Evolutionary conservation across 352 stramenopile genomes (phyloP), one percentile per base, ranked within the genome.

Genomic region (Phytophthora kernoviae): DNA sequence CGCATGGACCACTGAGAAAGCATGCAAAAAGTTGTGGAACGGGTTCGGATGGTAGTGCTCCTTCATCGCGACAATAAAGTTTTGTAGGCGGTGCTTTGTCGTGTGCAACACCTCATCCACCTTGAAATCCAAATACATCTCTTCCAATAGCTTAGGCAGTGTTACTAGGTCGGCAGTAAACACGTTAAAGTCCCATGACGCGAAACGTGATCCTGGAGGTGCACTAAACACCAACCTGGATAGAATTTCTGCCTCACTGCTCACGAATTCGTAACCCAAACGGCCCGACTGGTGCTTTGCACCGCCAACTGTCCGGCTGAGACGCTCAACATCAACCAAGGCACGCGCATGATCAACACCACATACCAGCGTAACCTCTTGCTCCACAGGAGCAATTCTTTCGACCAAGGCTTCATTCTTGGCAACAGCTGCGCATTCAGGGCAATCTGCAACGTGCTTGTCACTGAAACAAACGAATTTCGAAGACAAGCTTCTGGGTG

Each of bases 21-120:
- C 92, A 62, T 98, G 92, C 57, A 90, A 43, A 58, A 94, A 97
- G 76, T 96, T 97, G 74, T 97, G 90, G 65, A 97, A 97, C 41
- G 91, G 86, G 56, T 95, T 95, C 34, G 84, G 84, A 62, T 93
- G 86, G 63, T 95, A 95, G 41, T 90, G 79, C 17, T 90, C 82
- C 51, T 91, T 90, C 54, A 91, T 84, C 7, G 75, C 81, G 42
- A 84, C 68, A 58, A 95, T 90, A 45, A 95, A 95, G 55, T 92
- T 90, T 32, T 80, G 79, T 39, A 95, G 50, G 5, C 71, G 75
- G 20, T 77, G 58, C 58, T 79, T 77, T 14, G 78, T 80, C 20
- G 76, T 87, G 15, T 80, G 60, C 14, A 93, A 54, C 7, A 91
- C 75, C 26, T 87, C 68, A 15, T 86, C 63, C 61, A 95, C 59